A percentile compares a stretch with the other conserved stretches of the same genome.
Evolutionary conservation across 768 basidiomycete genomes (phyloP).

Genomic region (Boletus insuetus): DNA sequence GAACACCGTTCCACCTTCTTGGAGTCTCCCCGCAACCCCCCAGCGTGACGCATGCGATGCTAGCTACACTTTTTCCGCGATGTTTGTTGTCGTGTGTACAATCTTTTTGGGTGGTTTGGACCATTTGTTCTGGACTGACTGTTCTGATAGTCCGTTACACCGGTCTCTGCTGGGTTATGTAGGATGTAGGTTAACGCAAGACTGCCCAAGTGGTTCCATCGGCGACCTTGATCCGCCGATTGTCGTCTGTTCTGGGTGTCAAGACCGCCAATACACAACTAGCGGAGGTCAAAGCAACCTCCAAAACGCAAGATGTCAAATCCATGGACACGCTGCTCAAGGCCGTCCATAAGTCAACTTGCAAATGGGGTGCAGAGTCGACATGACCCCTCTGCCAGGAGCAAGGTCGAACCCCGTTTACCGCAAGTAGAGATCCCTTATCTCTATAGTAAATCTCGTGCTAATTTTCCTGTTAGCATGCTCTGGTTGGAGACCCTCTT

Average conservation of each 20-base stretch:
- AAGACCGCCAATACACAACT: background rate
- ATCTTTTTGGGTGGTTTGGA: too few species aligned
- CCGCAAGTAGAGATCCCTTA: conserved; percentile 39
- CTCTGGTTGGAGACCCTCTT: conserved; percentile 62
- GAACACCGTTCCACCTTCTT: too few species aligned
- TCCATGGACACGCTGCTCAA: conserved; percentile 56
- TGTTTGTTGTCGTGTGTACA: too few species aligned
- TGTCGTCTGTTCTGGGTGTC: background rate
- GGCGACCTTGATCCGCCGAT: background rate
- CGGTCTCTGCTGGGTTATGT: too few species aligned
- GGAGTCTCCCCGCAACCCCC: too few species aligned
- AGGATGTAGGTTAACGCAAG: too few species aligned
- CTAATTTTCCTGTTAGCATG: conserved; percentile 34
- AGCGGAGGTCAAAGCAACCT: conserved; percentile 25
- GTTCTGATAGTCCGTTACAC: too few species aligned
- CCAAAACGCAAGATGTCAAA: conserved; percentile 58
- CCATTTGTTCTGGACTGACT: too few species aligned
- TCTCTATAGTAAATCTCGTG: background rate
- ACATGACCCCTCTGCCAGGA: conserved; percentile 32
- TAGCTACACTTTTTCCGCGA: too few species aligned
- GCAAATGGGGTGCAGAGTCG: background rate
- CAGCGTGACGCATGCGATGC: too few species aligned
- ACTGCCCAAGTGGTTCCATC: background rate
- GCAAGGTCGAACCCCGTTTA: conserved; percentile 51
- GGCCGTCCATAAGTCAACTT: conserved; percentile 48